Conservation (phyloP, 192 early-diverging fungal species). For the Haplosporangium gracile region DNA sequence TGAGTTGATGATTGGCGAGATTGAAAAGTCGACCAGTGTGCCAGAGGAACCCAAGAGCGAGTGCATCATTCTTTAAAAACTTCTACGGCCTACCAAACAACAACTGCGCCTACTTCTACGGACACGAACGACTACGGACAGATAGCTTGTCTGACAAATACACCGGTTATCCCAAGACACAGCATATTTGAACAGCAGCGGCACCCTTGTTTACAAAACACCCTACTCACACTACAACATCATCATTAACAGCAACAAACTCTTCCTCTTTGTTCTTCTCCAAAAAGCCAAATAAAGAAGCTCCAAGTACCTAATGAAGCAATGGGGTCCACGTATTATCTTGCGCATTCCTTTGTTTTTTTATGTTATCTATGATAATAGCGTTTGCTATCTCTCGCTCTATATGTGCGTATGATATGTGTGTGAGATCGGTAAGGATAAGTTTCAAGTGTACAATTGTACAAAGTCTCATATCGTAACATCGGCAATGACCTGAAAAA, state of each 20-base stretch:
- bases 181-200: not conserved
- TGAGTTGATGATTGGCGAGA: slow-evolving; percentile 85
- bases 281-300: not conserved
- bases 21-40: slow-evolving; percentile 80
- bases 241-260: not conserved
- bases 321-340: not conserved
- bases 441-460: not conserved
- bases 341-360: not conserved
- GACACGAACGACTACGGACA: not conserved
- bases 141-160: not conserved
- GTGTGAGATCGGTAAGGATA: not conserved
- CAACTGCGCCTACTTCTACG: not conserved
- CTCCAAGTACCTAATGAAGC: not conserved
- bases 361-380: not conserved
- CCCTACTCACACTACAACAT: not conserved
- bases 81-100: not conserved
- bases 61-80: slow-evolving; percentile 64
- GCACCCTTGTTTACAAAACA: not conserved
- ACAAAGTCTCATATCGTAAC: not conserved
- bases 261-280: not conserved
- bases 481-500: too few relatives aligned
- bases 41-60: slow-evolving; percentile 67
- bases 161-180: not conserved
- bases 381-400: not conserved
- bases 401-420: not conserved